phyloP scores from a whole-genome alignment of 306 rosid species.

The Cicer pinnatifidum region DNA sequence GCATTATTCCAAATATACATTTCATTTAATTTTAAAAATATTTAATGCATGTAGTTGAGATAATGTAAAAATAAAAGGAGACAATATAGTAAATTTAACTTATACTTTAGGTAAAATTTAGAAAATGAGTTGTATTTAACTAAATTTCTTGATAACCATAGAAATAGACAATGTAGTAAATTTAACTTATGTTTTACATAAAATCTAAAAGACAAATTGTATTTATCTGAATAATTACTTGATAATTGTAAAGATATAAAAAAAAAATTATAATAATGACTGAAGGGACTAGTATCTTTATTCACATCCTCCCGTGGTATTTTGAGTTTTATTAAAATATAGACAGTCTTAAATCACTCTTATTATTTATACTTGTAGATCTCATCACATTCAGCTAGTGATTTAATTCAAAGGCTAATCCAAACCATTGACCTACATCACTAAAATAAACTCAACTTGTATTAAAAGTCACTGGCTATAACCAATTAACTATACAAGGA shows the following conservation, averaged over 20 bases:
- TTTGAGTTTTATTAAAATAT: not conserved
- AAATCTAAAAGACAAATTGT: not conserved
- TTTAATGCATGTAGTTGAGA: no score
- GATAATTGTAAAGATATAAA: no score
- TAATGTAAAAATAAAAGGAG: no score
- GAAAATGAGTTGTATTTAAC: not conserved
- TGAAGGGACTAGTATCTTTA: not conserved
- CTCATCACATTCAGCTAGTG: slow-evolving; percentile 26
- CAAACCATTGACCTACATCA: slow-evolving; percentile 47
- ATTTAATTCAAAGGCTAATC: slow-evolving; percentile 46
- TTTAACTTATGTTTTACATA: no score
- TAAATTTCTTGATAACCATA: no score
- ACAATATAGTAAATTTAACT: not conserved
- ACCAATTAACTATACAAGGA: slow-evolving; percentile 29
- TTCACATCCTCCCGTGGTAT: slow-evolving; percentile 1
- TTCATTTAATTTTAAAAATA: no score
- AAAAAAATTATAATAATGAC: no score
- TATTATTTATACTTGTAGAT: slow-evolving; percentile 15
- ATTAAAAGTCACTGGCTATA: slow-evolving; percentile 38
- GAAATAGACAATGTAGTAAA: no score
- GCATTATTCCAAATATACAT: no score
- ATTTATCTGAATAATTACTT: no score
- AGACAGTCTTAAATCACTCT: not conserved
- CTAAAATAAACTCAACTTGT: slow-evolving; percentile 42
- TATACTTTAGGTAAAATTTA: not conserved